A percentile compares a stretch with the other conserved stretches of the same genome.
phyloP scores from a whole-genome alignment of 2,329 filamentous ascomycete species.

The Pseudophaeomoniella oleicola region DNA sequence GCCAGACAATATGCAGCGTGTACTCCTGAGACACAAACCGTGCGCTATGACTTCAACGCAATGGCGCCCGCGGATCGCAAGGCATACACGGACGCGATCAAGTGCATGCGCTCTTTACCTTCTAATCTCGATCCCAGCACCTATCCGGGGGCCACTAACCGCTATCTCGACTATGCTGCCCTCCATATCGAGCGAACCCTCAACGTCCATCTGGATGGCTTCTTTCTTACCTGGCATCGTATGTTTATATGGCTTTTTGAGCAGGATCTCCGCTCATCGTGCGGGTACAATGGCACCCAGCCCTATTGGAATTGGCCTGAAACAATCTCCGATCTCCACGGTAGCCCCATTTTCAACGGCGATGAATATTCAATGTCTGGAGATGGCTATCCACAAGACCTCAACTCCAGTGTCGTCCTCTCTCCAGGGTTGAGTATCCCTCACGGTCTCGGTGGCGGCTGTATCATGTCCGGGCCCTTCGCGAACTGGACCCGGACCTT shows the following conservation, averaged over 20 bases:
- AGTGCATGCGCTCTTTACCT: constrained; percentile 20
- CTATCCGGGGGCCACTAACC: constrained; percentile 18
- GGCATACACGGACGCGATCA: constrained; percentile 22
- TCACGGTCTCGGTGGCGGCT: constrained; percentile 13
- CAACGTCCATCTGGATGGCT: constrained; percentile 19
- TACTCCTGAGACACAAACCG: not conserved
- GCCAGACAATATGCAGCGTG: no score
- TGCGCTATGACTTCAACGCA: not conserved
- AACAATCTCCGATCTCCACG: constrained; percentile 15
- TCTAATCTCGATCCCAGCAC: constrained; percentile 16
- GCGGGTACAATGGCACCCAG: constrained; percentile 28
- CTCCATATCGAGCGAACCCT: constrained; percentile 21
- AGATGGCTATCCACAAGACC: constrained; percentile 10
- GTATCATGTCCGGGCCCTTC: constrained; percentile 14
- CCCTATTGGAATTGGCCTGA: constrained; percentile 28
- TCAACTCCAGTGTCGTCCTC: constrained; percentile 6
- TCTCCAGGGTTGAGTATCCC: constrained; percentile 8
- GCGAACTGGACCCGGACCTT: constrained; percentile 10
- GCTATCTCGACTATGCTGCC: constrained; percentile 26
- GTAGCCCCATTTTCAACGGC: constrained; percentile 21
- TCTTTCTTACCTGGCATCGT: constrained; percentile 31
- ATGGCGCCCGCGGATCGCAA: constrained; percentile 9
- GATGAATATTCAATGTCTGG: constrained; percentile 21
- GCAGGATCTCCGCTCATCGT: constrained; percentile 26
- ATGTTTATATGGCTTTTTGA: constrained; percentile 29